Conservation (phyloP, 2,329 filamentous ascomycete species). For the Ophiostoma angusticollis region DNA sequence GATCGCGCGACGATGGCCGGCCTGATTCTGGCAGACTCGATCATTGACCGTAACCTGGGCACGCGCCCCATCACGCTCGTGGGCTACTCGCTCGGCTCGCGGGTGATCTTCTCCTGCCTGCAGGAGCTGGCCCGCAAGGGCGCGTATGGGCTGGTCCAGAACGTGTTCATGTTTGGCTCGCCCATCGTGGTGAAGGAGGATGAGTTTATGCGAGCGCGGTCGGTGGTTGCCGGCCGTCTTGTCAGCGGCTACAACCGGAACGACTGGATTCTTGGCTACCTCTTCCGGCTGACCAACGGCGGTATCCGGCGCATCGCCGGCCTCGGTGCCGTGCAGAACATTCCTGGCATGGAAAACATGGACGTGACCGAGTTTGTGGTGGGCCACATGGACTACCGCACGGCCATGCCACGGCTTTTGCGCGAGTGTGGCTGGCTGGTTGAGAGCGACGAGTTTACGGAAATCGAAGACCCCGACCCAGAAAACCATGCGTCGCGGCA, state of each 20-base stretch:
- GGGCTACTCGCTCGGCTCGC: slow-evolving; percentile 83
- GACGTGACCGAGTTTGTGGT: slow-evolving; percentile 75
- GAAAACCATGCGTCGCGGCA: slow-evolving; percentile 83
- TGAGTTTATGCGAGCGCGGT: slow-evolving; percentile 68
- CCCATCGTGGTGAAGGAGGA: slow-evolving; percentile 86
- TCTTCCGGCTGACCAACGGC: slow-evolving; percentile 87
- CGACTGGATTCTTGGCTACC: slow-evolving; percentile 94
- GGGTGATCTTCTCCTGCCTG: slow-evolving; percentile 86
- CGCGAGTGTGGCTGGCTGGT: slow-evolving; percentile 84
- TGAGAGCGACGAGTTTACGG: slow-evolving; percentile 83
- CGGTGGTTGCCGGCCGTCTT: slow-evolving; percentile 83
- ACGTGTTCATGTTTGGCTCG: slow-evolving; percentile 88
- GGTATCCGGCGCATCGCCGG: slow-evolving; percentile 84
- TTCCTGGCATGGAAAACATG: slow-evolving; percentile 79
- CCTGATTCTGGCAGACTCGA: slow-evolving; percentile 83
- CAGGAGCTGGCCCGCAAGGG: slow-evolving; percentile 75
- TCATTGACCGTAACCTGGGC: slow-evolving; percentile 83
- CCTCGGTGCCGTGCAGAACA: slow-evolving; percentile 58
- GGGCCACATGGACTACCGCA: slow-evolving; percentile 94
- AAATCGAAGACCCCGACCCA: slow-evolving; percentile 95
- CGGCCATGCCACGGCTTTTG: slow-evolving; percentile 77
- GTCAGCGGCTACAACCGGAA: slow-evolving; percentile 89
- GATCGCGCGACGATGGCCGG: slow-evolving; percentile 81
- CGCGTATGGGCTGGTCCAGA: slow-evolving; percentile 78
- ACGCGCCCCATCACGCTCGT: slow-evolving; percentile 85